Base-by-base conservation (phyloP, 805 yeast genomes). In the Hanseniaspora clermontiae region DNA sequence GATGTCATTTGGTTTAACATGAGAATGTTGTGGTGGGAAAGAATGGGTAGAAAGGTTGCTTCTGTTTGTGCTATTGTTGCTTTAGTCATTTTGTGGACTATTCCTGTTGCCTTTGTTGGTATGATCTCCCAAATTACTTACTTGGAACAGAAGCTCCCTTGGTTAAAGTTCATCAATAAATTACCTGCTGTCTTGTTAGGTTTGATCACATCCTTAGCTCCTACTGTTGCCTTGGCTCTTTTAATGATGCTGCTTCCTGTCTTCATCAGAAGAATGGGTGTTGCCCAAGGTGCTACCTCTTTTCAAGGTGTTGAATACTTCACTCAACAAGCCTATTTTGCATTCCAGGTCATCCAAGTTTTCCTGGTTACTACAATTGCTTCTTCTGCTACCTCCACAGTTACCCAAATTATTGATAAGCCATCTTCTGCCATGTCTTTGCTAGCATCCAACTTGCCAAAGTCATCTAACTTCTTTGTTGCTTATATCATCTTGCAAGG, bases 21-120 rank as follows among this genome's bases (percentile, higher is more conserved):
- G 79, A 75, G 93, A 65, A 67, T 85, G 68, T 80, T 80, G 62
- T 85, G 93, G 90, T 83, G 87, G 84, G 95, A 85, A 68, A 71
- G 82, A 63, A 66, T 83, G 19, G 70, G 73, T 12, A 75, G 91
- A 71, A 66, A 70, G 37, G 66, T 75, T 31, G 74, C 74, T 55
- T 80, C 90, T 0, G 57, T 70, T 38, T 72, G 78, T 15, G 80
- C 79, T 1, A 77, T 84, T 55, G 62, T 70, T 24, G 85, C 81
- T 1, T 63, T 83, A 46, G 73, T 83, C 53, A 64, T 81, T 34
- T 71, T 82, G 61, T 85, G 95, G 95, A 77, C 90, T 57, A 69
- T 84, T 60, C 91, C 91, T 14, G 88, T 83, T 43, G 83, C 90
- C 2, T 81, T 84, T 66, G 88, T 84, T 49, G 90, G 90, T 76